These are phyloP conservation scores for Taphrina betulina DNA, from an alignment of 1,139 yeast species.

Conservation along the genomic window DNA sequence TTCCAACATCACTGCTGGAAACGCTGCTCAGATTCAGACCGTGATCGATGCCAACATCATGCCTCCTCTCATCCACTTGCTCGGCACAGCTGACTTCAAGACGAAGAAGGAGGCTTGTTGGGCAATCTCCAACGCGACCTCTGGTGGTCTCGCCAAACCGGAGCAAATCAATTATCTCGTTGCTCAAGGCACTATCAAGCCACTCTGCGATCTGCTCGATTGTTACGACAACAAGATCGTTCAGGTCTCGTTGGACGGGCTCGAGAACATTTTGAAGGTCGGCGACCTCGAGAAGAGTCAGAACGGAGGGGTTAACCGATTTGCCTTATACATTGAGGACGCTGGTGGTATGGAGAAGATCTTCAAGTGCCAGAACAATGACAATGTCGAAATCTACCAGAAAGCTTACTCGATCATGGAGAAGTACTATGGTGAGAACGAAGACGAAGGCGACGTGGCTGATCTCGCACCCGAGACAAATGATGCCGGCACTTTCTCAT, in stretches of 20 bases:
- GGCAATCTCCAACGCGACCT: constrained; percentile 97
- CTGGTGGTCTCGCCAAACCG: constrained; percentile 90
- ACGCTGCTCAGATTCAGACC: constrained; percentile 90
- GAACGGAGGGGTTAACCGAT: constrained; percentile 70
- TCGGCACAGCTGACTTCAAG: constrained; percentile 83
- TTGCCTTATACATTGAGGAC: constrained; percentile 89
- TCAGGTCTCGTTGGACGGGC: constrained; percentile 92
- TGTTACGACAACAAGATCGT: constrained; percentile 88
- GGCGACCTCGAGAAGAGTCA: constrained; percentile 91
- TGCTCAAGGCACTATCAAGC: constrained; percentile 93
- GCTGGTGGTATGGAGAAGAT: constrained; percentile 99
- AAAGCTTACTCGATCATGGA: constrained; percentile 89
- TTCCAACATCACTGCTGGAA: constrained; percentile 97
- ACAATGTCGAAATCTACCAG: constrained; percentile 85
- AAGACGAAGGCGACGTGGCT: constrained; percentile 67
- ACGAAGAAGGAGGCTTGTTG: constrained; percentile 98
- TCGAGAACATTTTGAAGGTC: constrained; percentile 87
- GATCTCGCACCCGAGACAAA: constrained; percentile 71
- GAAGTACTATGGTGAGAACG: constrained; percentile 83
- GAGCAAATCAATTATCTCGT: constrained; percentile 92
- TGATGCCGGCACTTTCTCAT: constrained; percentile 77
- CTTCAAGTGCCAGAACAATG: constrained; percentile 86
- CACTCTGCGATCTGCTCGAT: constrained; percentile 85
- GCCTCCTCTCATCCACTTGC: constrained; percentile 84
- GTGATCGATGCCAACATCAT: constrained; percentile 91